Conservation (phyloP, 176 grass and related monocot species). For the Thinopyrum elongatum region DNA sequence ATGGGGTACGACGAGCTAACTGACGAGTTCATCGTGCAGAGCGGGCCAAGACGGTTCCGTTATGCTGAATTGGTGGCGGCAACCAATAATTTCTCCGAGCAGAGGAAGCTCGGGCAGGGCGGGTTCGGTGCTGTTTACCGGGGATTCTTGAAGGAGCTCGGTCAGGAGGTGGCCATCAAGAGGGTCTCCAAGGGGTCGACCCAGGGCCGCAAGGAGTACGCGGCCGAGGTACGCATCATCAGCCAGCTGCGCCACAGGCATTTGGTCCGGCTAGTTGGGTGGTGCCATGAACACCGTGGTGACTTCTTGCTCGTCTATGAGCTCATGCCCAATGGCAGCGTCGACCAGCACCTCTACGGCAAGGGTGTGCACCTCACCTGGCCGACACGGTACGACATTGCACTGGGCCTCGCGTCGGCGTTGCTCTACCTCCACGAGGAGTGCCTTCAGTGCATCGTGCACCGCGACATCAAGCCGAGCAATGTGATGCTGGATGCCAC, state of each 20-base stretch:
- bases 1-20: conserved; percentile 55
- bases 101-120: conserved; percentile 75
- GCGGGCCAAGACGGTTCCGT: conserved; percentile 49
- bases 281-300: conserved; percentile 77
- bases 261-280: conserved; percentile 74
- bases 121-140: conserved; percentile 78
- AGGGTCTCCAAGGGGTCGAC: conserved; percentile 61
- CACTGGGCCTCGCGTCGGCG: conserved; percentile 65
- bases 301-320: conserved; percentile 87
- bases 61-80: conserved; percentile 58
- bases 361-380: conserved; percentile 45
- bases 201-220: conserved; percentile 71
- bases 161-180: conserved; percentile 75
- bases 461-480: conserved; percentile 79
- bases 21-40: conserved; percentile 55
- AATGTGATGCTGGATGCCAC: conserved; percentile 85
- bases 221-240: conserved; percentile 80
- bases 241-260: conserved; percentile 76
- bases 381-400: conserved; percentile 46
- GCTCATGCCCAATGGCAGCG: conserved; percentile 82
- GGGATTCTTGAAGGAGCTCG: conserved; percentile 50
- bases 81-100: conserved; percentile 64
- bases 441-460: conserved; percentile 55
- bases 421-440: conserved; percentile 84
- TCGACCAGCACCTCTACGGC: conserved; percentile 68